phyloP scores from a whole-genome alignment of 495 filamentous ascomycete species.

The Penicillium alfredii region DNA sequence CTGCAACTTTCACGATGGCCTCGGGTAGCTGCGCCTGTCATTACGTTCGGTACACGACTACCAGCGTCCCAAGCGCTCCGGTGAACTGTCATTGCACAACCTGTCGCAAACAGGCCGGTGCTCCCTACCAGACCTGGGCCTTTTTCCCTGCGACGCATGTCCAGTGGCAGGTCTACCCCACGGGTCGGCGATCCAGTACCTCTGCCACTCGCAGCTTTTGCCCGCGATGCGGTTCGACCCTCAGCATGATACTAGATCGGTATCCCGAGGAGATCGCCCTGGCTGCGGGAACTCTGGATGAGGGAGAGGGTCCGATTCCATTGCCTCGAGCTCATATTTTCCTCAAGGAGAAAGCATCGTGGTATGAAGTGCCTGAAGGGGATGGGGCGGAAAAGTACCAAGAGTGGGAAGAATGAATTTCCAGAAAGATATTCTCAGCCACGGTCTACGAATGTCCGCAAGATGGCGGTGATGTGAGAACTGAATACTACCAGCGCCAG shows the following conservation, averaged over 20 bases:
- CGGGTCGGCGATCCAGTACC: conserved; percentile 13
- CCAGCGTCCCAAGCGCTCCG: conserved; percentile 9
- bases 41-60: conserved; percentile 18
- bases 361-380: conserved; percentile 19
- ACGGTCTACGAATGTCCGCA: too few species aligned
- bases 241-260: conserved; percentile 22
- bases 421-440: too few species aligned
- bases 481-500: too few species aligned
- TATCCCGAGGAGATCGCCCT: conserved; percentile 8
- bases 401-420: too few species aligned
- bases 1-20: conserved; percentile 9
- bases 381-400: conserved; percentile 19
- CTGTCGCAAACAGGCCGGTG: conserved; percentile 28
- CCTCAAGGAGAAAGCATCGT: conserved; percentile 22
- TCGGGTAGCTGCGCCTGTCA: conserved; percentile 27
- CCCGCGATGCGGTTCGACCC: conserved; percentile 22
- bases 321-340: conserved; percentile 22
- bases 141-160: conserved; percentile 15
- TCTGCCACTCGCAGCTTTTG: conserved; percentile 25
- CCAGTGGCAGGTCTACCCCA: conserved; percentile 18
- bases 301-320: conserved; percentile 9
- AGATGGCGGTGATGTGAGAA: too few species aligned
- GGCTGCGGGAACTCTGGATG: conserved; percentile 27
- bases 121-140: conserved; percentile 24
- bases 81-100: conserved; percentile 27